Conservation (phyloP, 805 yeast species). For the Starmerella davenportii region DNA sequence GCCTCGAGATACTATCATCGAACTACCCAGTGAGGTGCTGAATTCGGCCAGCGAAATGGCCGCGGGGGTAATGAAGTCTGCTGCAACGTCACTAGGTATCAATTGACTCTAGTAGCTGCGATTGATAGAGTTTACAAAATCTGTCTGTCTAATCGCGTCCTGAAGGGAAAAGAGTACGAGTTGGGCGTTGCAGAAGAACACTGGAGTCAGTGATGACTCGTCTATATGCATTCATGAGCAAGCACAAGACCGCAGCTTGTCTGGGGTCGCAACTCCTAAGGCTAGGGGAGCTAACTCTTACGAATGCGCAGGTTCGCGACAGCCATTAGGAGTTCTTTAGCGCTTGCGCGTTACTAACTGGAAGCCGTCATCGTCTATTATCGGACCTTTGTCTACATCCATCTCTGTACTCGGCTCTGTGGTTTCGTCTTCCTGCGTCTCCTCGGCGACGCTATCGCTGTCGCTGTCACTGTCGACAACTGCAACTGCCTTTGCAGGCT, state of each 20-base stretch:
- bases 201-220: no score
- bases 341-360: conserved; percentile 67
- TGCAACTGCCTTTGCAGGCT: conserved; percentile 32
- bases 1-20: not conserved
- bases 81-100: not conserved
- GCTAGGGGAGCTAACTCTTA: no score
- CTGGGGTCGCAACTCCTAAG: no score
- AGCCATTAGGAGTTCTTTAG: no score
- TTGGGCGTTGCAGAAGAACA: no score
- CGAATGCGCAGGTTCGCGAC: no score
- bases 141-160: not conserved
- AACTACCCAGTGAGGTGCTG: not conserved
- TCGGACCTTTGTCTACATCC: conserved; percentile 34
- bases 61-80: not conserved
- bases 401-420: conserved; percentile 26
- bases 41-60: not conserved
- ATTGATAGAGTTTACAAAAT: not conserved
- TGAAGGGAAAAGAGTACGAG: no score
- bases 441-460: conserved; percentile 29
- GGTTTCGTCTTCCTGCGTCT: conserved; percentile 24
- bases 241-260: no score
- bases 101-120: not conserved
- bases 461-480: conserved; percentile 32
- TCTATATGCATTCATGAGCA: no score
- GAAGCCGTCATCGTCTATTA: conserved; percentile 88